A percentile compares a stretch with the other conserved stretches of the same genome.
phyloP scores from a whole-genome alignment of 1,284 basidiomycete species.

The Ganoderma sp. region DNA sequence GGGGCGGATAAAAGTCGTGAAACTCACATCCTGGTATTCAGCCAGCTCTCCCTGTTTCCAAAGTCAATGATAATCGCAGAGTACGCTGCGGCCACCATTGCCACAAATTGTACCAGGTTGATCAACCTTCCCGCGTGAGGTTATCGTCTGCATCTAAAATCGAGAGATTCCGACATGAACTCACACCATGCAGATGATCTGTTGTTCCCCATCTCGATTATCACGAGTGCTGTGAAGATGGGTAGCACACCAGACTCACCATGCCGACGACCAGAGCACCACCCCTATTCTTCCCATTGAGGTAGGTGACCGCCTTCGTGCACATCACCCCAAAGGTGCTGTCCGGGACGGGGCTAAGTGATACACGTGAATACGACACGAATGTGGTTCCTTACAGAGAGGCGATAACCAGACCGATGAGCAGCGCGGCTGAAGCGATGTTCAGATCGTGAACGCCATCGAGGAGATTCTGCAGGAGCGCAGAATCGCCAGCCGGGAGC shows the following conservation, averaged over 20 bases:
- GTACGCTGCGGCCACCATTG: conserved; percentile 22
- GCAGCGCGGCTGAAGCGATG: conserved; percentile 18
- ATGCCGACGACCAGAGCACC: background rate
- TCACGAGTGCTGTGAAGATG: background rate
- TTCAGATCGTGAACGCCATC: conserved; percentile 1
- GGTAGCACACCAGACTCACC: conserved; percentile 8
- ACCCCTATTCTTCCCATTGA: conserved; percentile 2
- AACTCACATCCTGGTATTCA: conserved; percentile 22
- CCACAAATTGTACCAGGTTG: conserved; percentile 21
- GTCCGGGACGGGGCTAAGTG: background rate
- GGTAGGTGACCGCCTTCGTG: conserved; percentile 21
- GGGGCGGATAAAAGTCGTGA: too few relatives aligned
- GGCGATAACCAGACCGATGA: conserved; percentile 24
- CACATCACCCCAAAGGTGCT: conserved; percentile 26
- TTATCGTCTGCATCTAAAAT: background rate
- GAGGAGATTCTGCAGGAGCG: background rate
- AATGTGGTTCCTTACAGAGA: conserved; percentile 14
- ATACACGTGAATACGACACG: too few relatives aligned
- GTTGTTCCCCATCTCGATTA: background rate
- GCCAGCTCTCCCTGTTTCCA: conserved; percentile 8
- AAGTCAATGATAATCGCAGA: conserved; percentile 20
- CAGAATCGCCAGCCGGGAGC: background rate
- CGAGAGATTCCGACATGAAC: background rate
- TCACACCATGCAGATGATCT: conserved; percentile 23
- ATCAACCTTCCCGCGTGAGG: conserved; percentile 7